Base-by-base conservation (phyloP, 768 basidiomycete genomes). In the Baorangia bicolor region DNA sequence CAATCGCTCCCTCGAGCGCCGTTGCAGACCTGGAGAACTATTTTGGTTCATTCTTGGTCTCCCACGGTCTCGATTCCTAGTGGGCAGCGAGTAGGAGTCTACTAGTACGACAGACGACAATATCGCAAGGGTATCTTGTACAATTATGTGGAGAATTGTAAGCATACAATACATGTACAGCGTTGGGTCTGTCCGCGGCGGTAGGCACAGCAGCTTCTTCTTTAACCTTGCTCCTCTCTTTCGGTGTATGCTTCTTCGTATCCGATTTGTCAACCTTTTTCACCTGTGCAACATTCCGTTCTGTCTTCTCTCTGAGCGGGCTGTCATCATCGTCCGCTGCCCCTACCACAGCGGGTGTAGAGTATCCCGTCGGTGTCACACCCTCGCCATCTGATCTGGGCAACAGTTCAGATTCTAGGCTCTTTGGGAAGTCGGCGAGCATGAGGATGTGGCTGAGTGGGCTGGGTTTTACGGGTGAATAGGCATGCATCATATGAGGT, bases 401-500 rank as follows among this genome's bases (percentile, higher is more conserved):
- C 4, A 58, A 11, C 34, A 56, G 45, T 10, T 53, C 57, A 2
- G 51, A 49, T 12, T 69, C 63, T 13, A 75, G 71, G 45, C 72
- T 75, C 31, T 76, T 69, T 3, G 84, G 84, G 1, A 87, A 88
- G 56, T 86, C 75, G 4, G 77, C 79, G 39, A 91, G 76, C 84
- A 86, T 82, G 21, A 91, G 76, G 49, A 92, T 90, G 10, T 88
- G 81, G 57, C 87, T 90, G 31, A 92, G 77, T 2, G 90, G 90
- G 58, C 88, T 90, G 0, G 90, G 90, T 67, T 83, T 86, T 3
- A 77, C 86, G 28, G 90, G 90, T 0, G 90, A 91, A 58, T 92
- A 92, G 0, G 89, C 88, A 59, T 92, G 90, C 5, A 82, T 77
- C 85, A 89, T 88, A 53, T 79, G 82, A 51, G 77, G 73, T 3